Evolutionary conservation across 2,329 filamentous ascomycete species (phyloP).

Genomic region (Beauveria caledonica): DNA sequence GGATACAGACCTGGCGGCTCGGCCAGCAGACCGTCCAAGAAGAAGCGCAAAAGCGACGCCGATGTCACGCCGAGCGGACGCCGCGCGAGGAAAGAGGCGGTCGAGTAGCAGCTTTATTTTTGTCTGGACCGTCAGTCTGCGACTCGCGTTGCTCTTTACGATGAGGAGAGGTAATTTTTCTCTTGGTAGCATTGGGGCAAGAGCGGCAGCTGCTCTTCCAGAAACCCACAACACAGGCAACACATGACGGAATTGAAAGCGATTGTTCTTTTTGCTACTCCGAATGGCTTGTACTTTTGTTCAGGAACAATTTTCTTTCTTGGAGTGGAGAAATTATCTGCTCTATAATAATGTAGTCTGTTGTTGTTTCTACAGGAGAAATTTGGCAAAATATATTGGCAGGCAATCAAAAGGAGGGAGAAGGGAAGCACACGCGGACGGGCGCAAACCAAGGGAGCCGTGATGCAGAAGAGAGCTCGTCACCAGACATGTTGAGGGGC

Average conservation of each 20-base stretch:
- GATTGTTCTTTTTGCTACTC: background rate
- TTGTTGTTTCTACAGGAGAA: background rate
- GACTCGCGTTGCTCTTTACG: background rate
- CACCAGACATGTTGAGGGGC: background rate
- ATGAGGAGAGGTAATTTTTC: background rate
- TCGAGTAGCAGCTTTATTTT: background rate
- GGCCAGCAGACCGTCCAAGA: slow-evolving; percentile 44
- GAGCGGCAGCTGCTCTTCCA: too few species aligned
- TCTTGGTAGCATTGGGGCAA: too few species aligned
- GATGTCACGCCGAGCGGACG: slow-evolving; percentile 28
- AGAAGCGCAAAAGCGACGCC: slow-evolving; percentile 49
- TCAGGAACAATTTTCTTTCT: too few species aligned
- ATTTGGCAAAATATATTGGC: background rate
- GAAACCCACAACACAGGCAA: background rate
- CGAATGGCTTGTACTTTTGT: background rate
- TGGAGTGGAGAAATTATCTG: background rate
- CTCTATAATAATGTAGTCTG: background rate
- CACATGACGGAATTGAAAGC: background rate
- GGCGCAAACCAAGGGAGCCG: background rate
- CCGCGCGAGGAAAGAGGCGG: slow-evolving; percentile 28
- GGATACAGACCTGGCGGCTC: slow-evolving; percentile 54
- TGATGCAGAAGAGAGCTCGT: background rate
- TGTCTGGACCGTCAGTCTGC: background rate
- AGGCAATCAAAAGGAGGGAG: background rate
- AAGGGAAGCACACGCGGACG: too few species aligned